Percentiles rank a stretch among this genome's conserved stretches.
Evolutionary conservation across 768 basidiomycete species (phyloP).

Genomic region (Leccinum broughii): DNA sequence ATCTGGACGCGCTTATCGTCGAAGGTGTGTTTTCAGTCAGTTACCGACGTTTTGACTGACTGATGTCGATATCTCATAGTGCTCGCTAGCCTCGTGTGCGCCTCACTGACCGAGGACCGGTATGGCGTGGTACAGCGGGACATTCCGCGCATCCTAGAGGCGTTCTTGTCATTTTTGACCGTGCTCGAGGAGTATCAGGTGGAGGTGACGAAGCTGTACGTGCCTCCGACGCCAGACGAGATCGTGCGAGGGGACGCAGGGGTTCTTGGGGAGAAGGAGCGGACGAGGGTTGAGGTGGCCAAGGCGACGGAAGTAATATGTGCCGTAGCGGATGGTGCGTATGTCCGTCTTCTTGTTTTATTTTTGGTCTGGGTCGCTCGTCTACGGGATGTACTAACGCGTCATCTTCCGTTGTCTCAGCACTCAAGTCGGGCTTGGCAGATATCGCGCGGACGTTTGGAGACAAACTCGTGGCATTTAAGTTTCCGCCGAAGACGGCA

Average conservation of each 20-base stretch:
- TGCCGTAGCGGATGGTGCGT: conserved; percentile 59
- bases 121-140: conserved; percentile 86
- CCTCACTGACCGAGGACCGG: conserved; percentile 76
- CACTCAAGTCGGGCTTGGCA: conserved; percentile 64
- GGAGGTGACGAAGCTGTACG: conserved; percentile 47
- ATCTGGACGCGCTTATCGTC: conserved; percentile 60
- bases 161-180: conserved; percentile 62
- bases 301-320: conserved; percentile 55
- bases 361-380: not conserved
- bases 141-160: conserved; percentile 79
- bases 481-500: conserved; percentile 69
- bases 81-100: conserved; percentile 64
- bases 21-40: conserved; percentile 47
- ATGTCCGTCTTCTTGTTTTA: conserved; percentile 21
- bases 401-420: conserved; percentile 23
- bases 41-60: not conserved
- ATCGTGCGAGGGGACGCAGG: conserved; percentile 25
- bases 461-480: conserved; percentile 72
- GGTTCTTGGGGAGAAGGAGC: conserved; percentile 40
- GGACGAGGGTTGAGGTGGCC: conserved; percentile 49
- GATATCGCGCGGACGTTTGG: conserved; percentile 74
- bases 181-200: conserved; percentile 66
- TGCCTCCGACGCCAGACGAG: conserved; percentile 39
- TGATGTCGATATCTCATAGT: conserved; percentile 25
- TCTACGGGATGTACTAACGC: not conserved